phyloP scores from a whole-genome alignment of 257 asterid genomes.

The Echium plantagineum region DNA sequence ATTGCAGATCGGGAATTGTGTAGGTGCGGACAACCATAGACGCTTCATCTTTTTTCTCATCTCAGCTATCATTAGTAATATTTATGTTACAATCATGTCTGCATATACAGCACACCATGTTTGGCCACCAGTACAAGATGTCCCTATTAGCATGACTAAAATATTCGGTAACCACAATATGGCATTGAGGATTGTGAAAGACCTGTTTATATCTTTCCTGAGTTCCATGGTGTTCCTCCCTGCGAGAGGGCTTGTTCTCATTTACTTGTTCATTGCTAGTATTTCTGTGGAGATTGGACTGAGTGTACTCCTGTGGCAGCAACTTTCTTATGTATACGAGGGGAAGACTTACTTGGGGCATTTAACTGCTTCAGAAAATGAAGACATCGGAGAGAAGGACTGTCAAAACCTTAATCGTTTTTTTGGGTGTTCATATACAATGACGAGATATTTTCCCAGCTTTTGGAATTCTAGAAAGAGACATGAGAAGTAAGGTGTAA shows the following conservation, averaged over 20 bases:
- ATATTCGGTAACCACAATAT: slow-evolving; percentile 19
- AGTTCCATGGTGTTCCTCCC: slow-evolving; percentile 54
- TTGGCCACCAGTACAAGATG: slow-evolving; percentile 40
- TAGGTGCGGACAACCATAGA: slow-evolving; percentile 80
- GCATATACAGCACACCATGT: slow-evolving; percentile 38
- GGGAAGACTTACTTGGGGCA: slow-evolving; percentile 84
- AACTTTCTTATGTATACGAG: slow-evolving; percentile 63
- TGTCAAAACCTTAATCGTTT: slow-evolving; percentile 59
- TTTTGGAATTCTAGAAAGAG: slow-evolving; percentile 60
- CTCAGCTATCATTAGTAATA: slow-evolving; percentile 52
- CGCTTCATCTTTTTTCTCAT: slow-evolving; percentile 65
- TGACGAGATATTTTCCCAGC: slow-evolving; percentile 47
- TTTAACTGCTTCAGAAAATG: slow-evolving; percentile 39
- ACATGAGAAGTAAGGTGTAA: slow-evolving; percentile 42
- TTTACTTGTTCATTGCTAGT: slow-evolving; percentile 67
- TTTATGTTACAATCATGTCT: slow-evolving; percentile 42
- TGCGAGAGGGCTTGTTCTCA: slow-evolving; percentile 63
- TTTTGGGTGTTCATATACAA: slow-evolving; percentile 46
- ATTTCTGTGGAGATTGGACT: slow-evolving; percentile 66
- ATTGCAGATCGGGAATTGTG: slow-evolving; percentile 88
- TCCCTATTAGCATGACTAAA: slow-evolving; percentile 12
- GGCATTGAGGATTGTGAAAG: slow-evolving; percentile 30
- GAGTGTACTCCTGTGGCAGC: slow-evolving; percentile 78
- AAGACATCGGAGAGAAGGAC: slow-evolving; percentile 37
- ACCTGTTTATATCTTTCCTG: slow-evolving; percentile 33